A percentile compares a stretch with the other conserved stretches of the same genome.
These are phyloP conservation scores for Chlamydomonas sp. DNA, from an alignment of 139 green algal genomes.

Conservation along the genomic window DNA sequence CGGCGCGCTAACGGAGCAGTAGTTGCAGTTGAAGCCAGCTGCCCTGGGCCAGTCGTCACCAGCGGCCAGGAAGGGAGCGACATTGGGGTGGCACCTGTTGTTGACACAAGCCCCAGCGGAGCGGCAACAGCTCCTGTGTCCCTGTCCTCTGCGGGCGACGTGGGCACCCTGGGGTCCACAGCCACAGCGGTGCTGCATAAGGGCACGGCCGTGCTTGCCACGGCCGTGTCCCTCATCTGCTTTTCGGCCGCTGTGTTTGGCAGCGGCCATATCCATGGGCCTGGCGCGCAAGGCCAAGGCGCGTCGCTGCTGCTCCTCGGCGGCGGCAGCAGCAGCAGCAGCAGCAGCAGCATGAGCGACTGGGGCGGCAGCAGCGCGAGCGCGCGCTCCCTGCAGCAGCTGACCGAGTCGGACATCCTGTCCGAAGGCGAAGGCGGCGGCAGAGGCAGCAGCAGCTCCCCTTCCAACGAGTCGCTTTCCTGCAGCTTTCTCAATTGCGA, in stretches of 20 bases:
- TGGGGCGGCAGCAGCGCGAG: background rate
- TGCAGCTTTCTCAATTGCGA: conserved; percentile 44
- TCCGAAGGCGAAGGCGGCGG: background rate
- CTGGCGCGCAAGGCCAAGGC: too few species aligned
- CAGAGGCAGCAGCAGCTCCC: background rate
- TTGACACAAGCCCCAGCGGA: background rate
- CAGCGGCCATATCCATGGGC: too few species aligned
- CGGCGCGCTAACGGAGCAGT: too few species aligned
- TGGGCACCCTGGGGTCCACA: background rate
- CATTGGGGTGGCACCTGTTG: too few species aligned
- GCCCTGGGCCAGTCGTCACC: too few species aligned
- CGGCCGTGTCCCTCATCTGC: conserved; percentile 1
- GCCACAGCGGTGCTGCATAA: conserved; percentile 6
- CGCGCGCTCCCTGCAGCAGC: too few species aligned
- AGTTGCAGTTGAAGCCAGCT: too few species aligned
- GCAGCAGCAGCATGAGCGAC: background rate
- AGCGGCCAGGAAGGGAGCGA: too few species aligned
- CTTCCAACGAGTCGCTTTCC: background rate
- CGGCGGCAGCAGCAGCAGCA: too few species aligned
- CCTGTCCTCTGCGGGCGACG: background rate
- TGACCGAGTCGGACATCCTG: background rate
- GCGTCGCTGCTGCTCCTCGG: too few species aligned
- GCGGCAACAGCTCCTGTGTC: conserved; percentile 11
- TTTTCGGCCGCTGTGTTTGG: background rate
- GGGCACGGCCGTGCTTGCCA: background rate